Base-by-base conservation (phyloP, 805 yeast species). In the Candida wancherniae region DNA sequence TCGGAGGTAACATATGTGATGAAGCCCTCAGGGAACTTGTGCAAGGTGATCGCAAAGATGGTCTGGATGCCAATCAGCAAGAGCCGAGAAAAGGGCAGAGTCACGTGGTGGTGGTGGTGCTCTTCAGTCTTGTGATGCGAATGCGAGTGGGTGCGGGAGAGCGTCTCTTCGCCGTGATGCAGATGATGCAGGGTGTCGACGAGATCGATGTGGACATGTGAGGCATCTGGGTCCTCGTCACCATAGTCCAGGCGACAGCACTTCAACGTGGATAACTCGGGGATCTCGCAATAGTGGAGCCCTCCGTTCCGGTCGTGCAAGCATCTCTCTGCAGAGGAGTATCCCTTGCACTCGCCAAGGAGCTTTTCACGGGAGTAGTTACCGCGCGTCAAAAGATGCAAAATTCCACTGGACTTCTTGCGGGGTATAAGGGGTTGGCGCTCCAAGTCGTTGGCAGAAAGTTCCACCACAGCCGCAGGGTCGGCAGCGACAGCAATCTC, bases 11-110 rank as follows among this genome's bases (percentile, higher is more conserved):
- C 83, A 53, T 75, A 90, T 26, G 94, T 81, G 33, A 90, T 77
- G 49, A 90, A 84, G 0, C 98, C 98, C 58, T 90, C 98, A 0
- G 98, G 98, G 15, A 90, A 68, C 53, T 92, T 88, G 60, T 90
- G 98, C 17, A 92, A 58, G 0, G 94, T 74, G 17, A 90, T 75
- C 0, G 95, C 97, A 29, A 88, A 54, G 5, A 88, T 77, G 0
- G 97, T 90, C 55, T 92, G 97, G 14, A 92, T 55, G 3, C 96
- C 97, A 36, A 90, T 86, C 4, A 94, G 75, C 8, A 90, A 58
- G n/a, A 90, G 59, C 36, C 84, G 70, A 0, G 94, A 80, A 11
- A 80, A 61, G 1, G 92, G 88, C 0, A 95, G 77, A 34, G 75
- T 77, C 13, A 84, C 69, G 48, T 82, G 84, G 53, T 86, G 95